A percentile compares a stretch with the other conserved stretches of the same genome.
These are phyloP conservation scores for Fusarium poae DNA, from an alignment of 2,329 filamentous ascomycete species.

Conservation along the genomic window DNA sequence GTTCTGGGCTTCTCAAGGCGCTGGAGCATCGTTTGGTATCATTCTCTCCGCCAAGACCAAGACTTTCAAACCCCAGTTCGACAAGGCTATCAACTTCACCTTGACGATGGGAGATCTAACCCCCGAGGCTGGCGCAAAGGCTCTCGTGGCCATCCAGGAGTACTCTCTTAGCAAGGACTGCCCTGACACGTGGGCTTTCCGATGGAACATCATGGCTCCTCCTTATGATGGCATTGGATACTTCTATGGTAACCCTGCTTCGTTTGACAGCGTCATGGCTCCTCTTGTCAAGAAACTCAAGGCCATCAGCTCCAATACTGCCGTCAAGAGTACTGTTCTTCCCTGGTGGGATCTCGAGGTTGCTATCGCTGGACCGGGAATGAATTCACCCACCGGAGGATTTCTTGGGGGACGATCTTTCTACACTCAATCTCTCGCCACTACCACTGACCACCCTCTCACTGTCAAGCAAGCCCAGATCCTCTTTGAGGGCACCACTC, in stretches of 20 bases:
- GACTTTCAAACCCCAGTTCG: slow-evolving; percentile 41
- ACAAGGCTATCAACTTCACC: slow-evolving; percentile 43
- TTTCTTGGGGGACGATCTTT: slow-evolving; percentile 42
- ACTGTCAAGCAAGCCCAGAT: slow-evolving; percentile 36
- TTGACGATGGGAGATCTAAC: slow-evolving; percentile 32
- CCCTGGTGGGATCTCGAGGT: slow-evolving; percentile 45
- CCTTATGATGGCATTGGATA: slow-evolving; percentile 38
- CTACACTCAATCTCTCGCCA: slow-evolving; percentile 41
- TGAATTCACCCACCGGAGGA: slow-evolving; percentile 42
- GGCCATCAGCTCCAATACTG: slow-evolving; percentile 18
- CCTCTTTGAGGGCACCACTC: slow-evolving; percentile 34
- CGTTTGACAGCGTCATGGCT: slow-evolving; percentile 34
- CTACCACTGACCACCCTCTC: slow-evolving; percentile 45
- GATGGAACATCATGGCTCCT: slow-evolving; percentile 37
- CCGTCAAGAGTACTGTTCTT: slow-evolving; percentile 39
- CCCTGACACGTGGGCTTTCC: slow-evolving; percentile 44
- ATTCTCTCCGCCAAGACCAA: slow-evolving; percentile 44
- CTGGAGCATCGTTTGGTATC: slow-evolving; percentile 44
- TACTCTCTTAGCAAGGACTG: slow-evolving; percentile 28
- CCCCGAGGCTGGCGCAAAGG: slow-evolving; percentile 32
- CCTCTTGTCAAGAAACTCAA: slow-evolving; percentile 35
- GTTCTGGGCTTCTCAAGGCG: slow-evolving; percentile 45
- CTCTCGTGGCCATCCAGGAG: slow-evolving; percentile 44
- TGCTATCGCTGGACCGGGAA: slow-evolving; percentile 33
- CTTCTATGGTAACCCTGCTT: slow-evolving; percentile 45